These are phyloP conservation scores for Hypoxylon perforatum DNA, from an alignment of 495 filamentous ascomycete genomes.

Conservation along the genomic window DNA sequence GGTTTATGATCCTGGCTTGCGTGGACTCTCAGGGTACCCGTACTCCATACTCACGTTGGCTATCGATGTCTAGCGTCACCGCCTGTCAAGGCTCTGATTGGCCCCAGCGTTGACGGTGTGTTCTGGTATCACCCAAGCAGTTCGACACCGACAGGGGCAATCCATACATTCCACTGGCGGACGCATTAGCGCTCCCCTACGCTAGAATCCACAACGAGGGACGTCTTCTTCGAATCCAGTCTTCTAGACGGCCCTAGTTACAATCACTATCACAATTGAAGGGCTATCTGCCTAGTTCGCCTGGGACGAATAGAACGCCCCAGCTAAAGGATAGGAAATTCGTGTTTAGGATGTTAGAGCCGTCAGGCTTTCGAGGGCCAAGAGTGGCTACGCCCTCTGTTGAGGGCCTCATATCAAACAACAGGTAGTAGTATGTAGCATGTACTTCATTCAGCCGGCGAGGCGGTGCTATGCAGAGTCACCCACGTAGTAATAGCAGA, in stretches of 20 bases:
- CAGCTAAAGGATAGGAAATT: constrained; percentile 8
- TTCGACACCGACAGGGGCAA: constrained; percentile 38
- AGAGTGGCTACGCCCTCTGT: constrained; percentile 8
- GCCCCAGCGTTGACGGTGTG: constrained; percentile 23
- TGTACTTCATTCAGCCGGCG: constrained; percentile 11
- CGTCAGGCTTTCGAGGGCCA: constrained; percentile 6
- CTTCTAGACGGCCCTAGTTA: constrained; percentile 26
- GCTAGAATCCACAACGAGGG: constrained; percentile 18
- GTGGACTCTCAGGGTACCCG: constrained; percentile 23
- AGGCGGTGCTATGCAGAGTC: constrained; percentile 33
- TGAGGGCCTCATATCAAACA: neutral
- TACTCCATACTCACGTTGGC: constrained; percentile 32
- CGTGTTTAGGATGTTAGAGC: constrained; percentile 4
- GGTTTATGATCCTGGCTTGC: constrained; percentile 31
- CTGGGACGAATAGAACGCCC: constrained; percentile 29
- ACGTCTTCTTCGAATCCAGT: constrained; percentile 33
- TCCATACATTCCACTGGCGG: constrained; percentile 40
- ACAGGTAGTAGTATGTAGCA: no score
- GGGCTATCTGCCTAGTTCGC: constrained; percentile 3
- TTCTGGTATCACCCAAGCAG: constrained; percentile 23
- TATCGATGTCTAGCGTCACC: constrained; percentile 39
- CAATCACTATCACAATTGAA: constrained; percentile 36
- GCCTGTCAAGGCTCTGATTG: constrained; percentile 34
- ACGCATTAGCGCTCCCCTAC: constrained; percentile 34
- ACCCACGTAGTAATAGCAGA: constrained; percentile 18